Evolutionary conservation across 2,329 filamentous ascomycete species (phyloP).

Genomic region (Aphanocladium album): DNA sequence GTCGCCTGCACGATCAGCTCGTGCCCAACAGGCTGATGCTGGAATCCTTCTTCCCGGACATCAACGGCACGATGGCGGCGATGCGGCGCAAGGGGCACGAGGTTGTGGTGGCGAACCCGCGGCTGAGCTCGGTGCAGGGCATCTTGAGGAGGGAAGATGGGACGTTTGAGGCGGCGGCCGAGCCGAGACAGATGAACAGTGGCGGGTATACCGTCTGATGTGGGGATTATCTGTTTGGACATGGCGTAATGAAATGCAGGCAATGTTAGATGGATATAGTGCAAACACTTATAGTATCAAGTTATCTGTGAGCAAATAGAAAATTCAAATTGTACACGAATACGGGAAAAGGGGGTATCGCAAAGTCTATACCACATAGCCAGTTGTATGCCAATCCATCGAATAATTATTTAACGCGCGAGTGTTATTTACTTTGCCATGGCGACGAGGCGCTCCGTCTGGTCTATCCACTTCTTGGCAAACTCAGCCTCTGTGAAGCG

Average conservation of each 20-base stretch:
- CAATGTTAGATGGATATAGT: too few species aligned
- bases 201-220: conserved; percentile 50
- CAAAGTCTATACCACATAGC: conserved; percentile 10
- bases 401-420: not conserved
- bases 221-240: not conserved
- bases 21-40: conserved; percentile 64
- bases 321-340: not conserved
- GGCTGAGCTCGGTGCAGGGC: conserved; percentile 65
- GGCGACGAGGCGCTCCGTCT: conserved; percentile 68
- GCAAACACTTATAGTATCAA: not conserved
- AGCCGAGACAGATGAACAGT: conserved; percentile 68
- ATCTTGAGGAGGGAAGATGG: conserved; percentile 58
- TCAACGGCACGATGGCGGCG: conserved; percentile 58
- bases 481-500: conserved; percentile 89
- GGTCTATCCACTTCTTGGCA: conserved; percentile 66
- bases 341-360: conserved; percentile 13
- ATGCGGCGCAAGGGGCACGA: conserved; percentile 65
- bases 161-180: conserved; percentile 70
- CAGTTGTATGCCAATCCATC: not conserved
- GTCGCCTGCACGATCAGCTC: conserved; percentile 77
- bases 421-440: conserved; percentile 22
- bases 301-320: not conserved
- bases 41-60: conserved; percentile 56
- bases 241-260: too few species aligned
- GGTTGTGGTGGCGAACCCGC: conserved; percentile 61